Evolutionary conservation across 805 yeast species (phyloP).

Genomic region (Candida piceae): DNA sequence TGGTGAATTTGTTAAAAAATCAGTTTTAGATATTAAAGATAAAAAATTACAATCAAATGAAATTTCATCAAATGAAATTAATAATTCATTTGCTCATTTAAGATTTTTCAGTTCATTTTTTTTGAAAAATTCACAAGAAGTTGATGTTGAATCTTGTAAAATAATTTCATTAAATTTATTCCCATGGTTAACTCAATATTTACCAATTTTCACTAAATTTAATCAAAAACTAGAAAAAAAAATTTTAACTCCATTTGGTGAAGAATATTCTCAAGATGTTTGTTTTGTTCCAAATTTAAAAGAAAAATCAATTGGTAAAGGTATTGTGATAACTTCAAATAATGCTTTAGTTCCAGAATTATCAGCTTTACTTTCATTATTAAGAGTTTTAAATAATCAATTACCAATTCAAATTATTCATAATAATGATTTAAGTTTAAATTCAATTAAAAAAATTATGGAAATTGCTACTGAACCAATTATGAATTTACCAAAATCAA

Average conservation of each 20-base stretch:
- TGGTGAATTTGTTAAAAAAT: conserved; percentile 19
- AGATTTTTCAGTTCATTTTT: conserved; percentile 24
- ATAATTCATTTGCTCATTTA: conserved; percentile 21
- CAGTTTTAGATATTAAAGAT: conserved; percentile 16
- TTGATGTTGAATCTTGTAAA: conserved; percentile 5
- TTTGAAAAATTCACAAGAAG: conserved; percentile 12
- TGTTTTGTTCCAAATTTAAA: conserved; percentile 29
- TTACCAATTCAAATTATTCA: conserved; percentile 47
- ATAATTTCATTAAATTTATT: conserved; percentile 22
- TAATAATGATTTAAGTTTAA: conserved; percentile 34
- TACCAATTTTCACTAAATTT: conserved; percentile 36
- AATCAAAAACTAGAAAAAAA: conserved; percentile 18
- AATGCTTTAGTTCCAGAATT: conserved; percentile 43
- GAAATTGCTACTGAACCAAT: conserved; percentile 32
- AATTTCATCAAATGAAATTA: conserved; percentile 20
- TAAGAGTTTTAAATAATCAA: conserved; percentile 44
- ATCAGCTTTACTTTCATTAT: conserved; percentile 41
- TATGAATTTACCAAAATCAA: conserved; percentile 23
- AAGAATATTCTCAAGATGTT: conserved; percentile 1
- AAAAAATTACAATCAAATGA: conserved; percentile 21
- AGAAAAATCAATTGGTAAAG: conserved; percentile 36
- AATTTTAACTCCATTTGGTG: conserved; percentile 10
- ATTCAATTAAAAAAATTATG: conserved; percentile 30
- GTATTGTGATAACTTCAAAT: conserved; percentile 50
- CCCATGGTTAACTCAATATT: conserved; percentile 37